A percentile compares a stretch with the other conserved stretches of the same genome.
phyloP scores from a whole-genome alignment of 345 rosid genomes.

The Eucalyptus marginata region DNA sequence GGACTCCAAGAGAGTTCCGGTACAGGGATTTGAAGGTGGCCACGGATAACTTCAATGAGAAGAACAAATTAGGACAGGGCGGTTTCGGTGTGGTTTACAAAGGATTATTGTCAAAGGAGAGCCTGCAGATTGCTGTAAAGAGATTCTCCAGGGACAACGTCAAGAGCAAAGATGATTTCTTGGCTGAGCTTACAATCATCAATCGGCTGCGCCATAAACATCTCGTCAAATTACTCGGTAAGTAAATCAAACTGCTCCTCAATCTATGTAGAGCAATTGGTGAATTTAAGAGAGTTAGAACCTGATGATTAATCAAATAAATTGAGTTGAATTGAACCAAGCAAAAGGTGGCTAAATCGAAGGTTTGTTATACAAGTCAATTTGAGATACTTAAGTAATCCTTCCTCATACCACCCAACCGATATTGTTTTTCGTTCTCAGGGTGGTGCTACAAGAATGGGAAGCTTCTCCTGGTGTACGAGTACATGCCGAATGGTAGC shows the following conservation, averaged over 20 bases:
- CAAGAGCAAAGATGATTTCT: slow-evolving; percentile 36
- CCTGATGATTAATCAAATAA: not conserved
- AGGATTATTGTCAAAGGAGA: slow-evolving; percentile 1
- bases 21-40: slow-evolving; percentile 27
- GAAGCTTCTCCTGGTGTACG: slow-evolving; percentile 26
- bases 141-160: slow-evolving; percentile 32
- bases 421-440: not conserved
- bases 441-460: slow-evolving; percentile 40
- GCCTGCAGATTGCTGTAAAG: slow-evolving; percentile 28
- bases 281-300: not conserved
- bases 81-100: slow-evolving; percentile 37
- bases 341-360: not conserved
- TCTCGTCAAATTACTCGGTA: slow-evolving; percentile 37
- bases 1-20: slow-evolving; percentile 34
- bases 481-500: slow-evolving; percentile 49
- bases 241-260: not conserved
- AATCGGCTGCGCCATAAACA: slow-evolving; percentile 39
- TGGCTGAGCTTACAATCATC: slow-evolving; percentile 39
- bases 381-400: not conserved
- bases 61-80: slow-evolving; percentile 33
- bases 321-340: not conserved
- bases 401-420: not conserved
- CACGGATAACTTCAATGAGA: slow-evolving; percentile 16
- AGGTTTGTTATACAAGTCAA: not conserved
- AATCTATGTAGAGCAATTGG: not conserved